Evolutionary conservation across 345 rosid genomes (phyloP).

Genomic region (Theobroma cacao): DNA sequence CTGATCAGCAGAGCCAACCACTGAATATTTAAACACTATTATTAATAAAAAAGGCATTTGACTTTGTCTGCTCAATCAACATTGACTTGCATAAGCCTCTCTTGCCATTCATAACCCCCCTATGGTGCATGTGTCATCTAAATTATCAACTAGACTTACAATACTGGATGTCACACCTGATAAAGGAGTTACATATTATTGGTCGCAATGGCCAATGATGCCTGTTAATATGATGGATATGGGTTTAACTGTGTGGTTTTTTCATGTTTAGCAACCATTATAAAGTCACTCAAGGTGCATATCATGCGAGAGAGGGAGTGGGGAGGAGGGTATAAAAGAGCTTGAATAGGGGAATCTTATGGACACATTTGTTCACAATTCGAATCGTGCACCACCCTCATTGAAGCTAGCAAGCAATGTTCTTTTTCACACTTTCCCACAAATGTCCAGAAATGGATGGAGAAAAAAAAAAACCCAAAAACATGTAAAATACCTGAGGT

Average conservation of each 20-base stretch:
- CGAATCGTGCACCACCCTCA: not conserved
- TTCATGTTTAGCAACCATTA: not conserved
- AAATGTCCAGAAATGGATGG: not conserved
- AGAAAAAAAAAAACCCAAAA: not conserved
- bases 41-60: not conserved
- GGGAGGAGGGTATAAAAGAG: not conserved
- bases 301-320: not conserved
- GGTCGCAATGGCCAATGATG: not conserved
- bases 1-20: not conserved
- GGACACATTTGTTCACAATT: not conserved
- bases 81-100: not conserved
- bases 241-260: not conserved
- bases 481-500: constrained; percentile 64
- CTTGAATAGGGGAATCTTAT: not conserved
- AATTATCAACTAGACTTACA: not conserved
- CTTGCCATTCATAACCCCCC: not conserved
- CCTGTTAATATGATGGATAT: not conserved
- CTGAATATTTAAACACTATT: too few species aligned
- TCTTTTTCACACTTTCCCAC: not conserved
- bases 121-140: not conserved
- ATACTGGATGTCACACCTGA: not conserved
- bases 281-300: not conserved
- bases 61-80: not conserved
- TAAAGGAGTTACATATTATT: not conserved
- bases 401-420: not conserved